Evolutionary conservation across 169 alveolate species (phyloP), one percentile per base, ranked within the genome.

Genomic region (Blepharisma undulans): DNA sequence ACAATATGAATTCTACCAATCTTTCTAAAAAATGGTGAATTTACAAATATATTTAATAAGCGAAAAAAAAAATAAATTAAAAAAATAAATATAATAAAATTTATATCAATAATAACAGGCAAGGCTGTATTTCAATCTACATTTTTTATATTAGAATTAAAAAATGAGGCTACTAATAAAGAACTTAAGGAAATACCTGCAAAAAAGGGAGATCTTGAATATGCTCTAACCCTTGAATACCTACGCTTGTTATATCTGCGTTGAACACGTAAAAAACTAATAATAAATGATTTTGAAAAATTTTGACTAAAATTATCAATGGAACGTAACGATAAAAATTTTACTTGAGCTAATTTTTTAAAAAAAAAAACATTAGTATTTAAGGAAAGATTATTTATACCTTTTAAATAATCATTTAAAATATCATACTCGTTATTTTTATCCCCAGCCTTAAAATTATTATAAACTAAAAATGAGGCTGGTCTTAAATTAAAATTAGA

Each of bases 161-260:
- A 81, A 14, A 81, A 81, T 27, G 14, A 27, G 22, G 33, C 88
- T 14, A 81, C 25, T 16, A 81, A 32, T 16, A 81, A 27, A 14
- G 77, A 30, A 81, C 88, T 33, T 30, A 81, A 25, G 76, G 77
- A 30, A 81, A 25, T 30, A 25, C 88, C 76, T 12, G 77, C 76
- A 81, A 30, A 81, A 81, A 81, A 81, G 16, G 88, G 32, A 27
- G 88, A 18, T 32, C 88, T 22, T 12, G 88, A 81, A 27, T 10
- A 16, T 25, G 76, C 78, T 25, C 88, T 25, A 81, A 33, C 88
- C 32, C 32, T 81, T 18, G 88, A 25, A 30, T 30, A 81, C 22
- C 88, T 16, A 12, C 88, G 74, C 22, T 81, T 81, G 22, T 81
- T 81, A 81, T 81, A 81, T 12, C 88, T 16, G 33, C 88, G 74